Evolutionary conservation across 2,329 filamentous ascomycete genomes (phyloP).

Genomic region (Colletotrichum eremochloae): DNA sequence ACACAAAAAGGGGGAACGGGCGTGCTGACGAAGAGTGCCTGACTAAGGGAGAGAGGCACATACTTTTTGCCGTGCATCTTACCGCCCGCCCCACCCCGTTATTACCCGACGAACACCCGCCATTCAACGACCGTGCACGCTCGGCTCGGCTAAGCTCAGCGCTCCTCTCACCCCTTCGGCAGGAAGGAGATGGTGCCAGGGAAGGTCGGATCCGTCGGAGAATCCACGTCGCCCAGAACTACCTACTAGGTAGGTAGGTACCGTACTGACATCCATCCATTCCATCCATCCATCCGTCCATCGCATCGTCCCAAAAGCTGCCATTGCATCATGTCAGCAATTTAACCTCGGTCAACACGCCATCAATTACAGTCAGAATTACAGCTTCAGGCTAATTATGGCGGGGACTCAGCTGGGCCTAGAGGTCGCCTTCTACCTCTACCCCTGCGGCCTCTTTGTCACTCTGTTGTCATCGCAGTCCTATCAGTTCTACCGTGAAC

Average conservation of each 20-base stretch:
- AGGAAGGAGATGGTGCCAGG: not conserved
- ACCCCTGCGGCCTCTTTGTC: slow-evolving; percentile 55
- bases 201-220: slow-evolving; percentile 16
- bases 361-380: not conserved
- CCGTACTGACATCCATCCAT: slow-evolving; percentile 5
- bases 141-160: not conserved
- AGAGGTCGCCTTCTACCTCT: slow-evolving; percentile 56
- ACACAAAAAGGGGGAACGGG: not conserved
- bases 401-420: slow-evolving; percentile 52
- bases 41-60: no score
- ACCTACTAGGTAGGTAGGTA: no score
- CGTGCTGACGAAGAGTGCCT: no score
- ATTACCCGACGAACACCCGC: slow-evolving; percentile 3
- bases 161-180: not conserved
- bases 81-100: not conserved
- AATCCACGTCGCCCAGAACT: slow-evolving; percentile 6
- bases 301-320: slow-evolving; percentile 24
- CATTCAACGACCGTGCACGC: not conserved
- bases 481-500: slow-evolving; percentile 53
- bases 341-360: slow-evolving; percentile 15
- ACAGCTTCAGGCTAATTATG: slow-evolving; percentile 48
- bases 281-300: not conserved
- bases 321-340: not conserved
- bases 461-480: slow-evolving; percentile 54
- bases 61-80: not conserved